These are phyloP conservation scores for Astraeus odoratus DNA, from an alignment of 768 basidiomycete genomes.

Conservation along the genomic window DNA sequence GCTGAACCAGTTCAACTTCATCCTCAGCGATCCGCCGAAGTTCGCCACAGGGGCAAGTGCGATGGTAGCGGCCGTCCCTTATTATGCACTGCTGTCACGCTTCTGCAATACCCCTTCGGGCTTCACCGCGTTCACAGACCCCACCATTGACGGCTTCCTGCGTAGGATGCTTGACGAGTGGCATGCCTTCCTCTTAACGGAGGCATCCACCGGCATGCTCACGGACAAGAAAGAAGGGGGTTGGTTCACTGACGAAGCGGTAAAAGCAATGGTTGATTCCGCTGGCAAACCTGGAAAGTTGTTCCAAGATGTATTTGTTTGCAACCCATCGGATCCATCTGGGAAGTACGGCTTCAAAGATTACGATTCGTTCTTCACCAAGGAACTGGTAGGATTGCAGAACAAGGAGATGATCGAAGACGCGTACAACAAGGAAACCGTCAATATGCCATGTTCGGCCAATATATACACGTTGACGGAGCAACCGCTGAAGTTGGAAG, in stretches of 20 bases:
- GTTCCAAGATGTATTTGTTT: slow-evolving; percentile 35
- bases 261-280: slow-evolving; percentile 4
- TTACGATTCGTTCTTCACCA: slow-evolving; percentile 53
- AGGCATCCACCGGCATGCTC: slow-evolving; percentile 34
- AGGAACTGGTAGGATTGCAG: slow-evolving; percentile 32
- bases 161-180: slow-evolving; percentile 46
- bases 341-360: slow-evolving; percentile 40
- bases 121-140: not conserved
- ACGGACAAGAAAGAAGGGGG: slow-evolving; percentile 26
- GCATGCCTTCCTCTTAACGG: slow-evolving; percentile 39
- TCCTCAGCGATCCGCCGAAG: no score
- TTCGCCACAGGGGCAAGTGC: not conserved
- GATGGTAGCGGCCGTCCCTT: not conserved
- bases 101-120: not conserved
- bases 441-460: slow-evolving; percentile 51
- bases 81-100: not conserved
- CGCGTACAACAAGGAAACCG: slow-evolving; percentile 24
- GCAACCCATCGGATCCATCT: slow-evolving; percentile 31
- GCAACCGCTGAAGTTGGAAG: slow-evolving; percentile 23
- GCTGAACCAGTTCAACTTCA: not conserved
- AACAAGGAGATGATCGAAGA: slow-evolving; percentile 33
- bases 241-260: slow-evolving; percentile 41
- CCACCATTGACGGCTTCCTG: slow-evolving; percentile 37
- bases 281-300: not conserved
- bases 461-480: slow-evolving; percentile 38